These are phyloP conservation scores for Brettanomyces custersianus DNA, from an alignment of 805 yeast genomes.

Conservation along the genomic window DNA sequence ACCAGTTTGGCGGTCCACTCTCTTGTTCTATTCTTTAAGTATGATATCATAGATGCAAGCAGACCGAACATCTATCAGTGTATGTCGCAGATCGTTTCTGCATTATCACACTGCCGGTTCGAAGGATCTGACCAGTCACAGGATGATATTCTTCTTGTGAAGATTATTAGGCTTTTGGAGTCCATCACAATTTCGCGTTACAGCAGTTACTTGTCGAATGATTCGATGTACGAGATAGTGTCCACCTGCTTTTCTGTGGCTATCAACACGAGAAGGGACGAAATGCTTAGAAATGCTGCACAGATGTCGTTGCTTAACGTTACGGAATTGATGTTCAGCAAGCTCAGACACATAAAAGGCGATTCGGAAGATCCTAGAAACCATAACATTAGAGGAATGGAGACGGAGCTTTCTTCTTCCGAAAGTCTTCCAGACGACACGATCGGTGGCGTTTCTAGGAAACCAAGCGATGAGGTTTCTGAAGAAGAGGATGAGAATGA, in stretches of 20 bases:
- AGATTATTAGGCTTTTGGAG: slow-evolving; percentile 71
- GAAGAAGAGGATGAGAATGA: slow-evolving; percentile 3
- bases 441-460: slow-evolving; percentile 37
- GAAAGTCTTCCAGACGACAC: slow-evolving; percentile 45
- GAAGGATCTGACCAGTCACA: slow-evolving; percentile 90
- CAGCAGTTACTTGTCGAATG: slow-evolving; percentile 65
- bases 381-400: slow-evolving; percentile 22
- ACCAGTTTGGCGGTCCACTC: slow-evolving; percentile 77
- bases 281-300: slow-evolving; percentile 80
- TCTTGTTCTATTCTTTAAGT: slow-evolving; percentile 61
- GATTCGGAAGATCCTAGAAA: slow-evolving; percentile 15
- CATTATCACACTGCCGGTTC: slow-evolving; percentile 89
- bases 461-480: background rate
- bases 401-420: slow-evolving; percentile 15
- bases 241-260: slow-evolving; percentile 90
- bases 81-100: slow-evolving; percentile 55
- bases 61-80: slow-evolving; percentile 50
- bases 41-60: slow-evolving; percentile 49
- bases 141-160: slow-evolving; percentile 84
- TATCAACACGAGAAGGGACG: slow-evolving; percentile 85
- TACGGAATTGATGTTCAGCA: slow-evolving; percentile 58
- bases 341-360: slow-evolving; percentile 43
- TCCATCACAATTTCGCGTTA: slow-evolving; percentile 53
- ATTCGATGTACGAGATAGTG: slow-evolving; percentile 76
- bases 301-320: slow-evolving; percentile 70